Conservation (phyloP, 192 early-diverging fungal genomes). For the Jimgerdemannia flammicorona region DNA sequence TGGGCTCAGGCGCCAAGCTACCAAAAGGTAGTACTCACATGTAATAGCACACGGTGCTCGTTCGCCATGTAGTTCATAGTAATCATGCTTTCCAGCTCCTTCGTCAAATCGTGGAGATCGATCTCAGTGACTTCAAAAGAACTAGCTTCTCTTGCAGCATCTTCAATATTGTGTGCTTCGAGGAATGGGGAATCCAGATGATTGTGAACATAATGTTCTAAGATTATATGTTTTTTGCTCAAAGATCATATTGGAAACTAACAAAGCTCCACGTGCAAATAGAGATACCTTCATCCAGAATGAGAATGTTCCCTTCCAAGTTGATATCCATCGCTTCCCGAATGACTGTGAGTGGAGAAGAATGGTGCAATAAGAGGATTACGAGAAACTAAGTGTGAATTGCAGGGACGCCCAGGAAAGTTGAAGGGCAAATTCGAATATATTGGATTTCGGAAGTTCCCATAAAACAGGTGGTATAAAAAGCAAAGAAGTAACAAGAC, state of each 20-base stretch:
- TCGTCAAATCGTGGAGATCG: constrained; percentile 24
- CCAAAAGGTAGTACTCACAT: constrained; percentile 13
- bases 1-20: not conserved
- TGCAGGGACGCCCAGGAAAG: no score
- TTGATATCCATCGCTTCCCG: constrained; percentile 43
- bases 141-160: constrained; percentile 45
- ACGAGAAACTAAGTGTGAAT: no score
- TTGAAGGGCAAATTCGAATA: no score
- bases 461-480: no score
- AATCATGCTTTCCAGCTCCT: constrained; percentile 33
- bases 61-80: constrained; percentile 3
- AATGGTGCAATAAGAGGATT: no score
- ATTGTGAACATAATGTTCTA: not conserved
- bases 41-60: constrained; percentile 15
- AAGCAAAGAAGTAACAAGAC: not conserved
- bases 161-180: constrained; percentile 59
- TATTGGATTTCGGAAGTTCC: no score
- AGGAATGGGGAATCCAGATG: not conserved
- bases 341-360: constrained; percentile 22
- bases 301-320: constrained; percentile 43
- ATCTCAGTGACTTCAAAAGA: constrained; percentile 42
- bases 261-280: no score
- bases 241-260: no score
- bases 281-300: constrained; percentile 51
- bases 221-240: not conserved